phyloP scores from a whole-genome alignment of 2,329 filamentous ascomycete species.

The Xylaria hypoxylon region DNA sequence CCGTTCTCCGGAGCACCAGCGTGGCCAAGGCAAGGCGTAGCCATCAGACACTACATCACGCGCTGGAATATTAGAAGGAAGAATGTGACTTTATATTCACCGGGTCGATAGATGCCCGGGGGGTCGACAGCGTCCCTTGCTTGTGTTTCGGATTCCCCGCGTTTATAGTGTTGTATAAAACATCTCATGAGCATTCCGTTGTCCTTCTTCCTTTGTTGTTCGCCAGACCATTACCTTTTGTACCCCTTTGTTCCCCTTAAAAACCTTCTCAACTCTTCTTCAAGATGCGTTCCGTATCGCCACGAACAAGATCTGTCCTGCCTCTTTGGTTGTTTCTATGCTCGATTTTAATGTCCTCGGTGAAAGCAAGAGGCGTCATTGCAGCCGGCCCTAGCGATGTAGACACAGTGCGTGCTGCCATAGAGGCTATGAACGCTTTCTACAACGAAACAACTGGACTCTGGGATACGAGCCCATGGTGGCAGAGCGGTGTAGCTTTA shows the following conservation, averaged over 20 bases:
- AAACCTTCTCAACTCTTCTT: background rate
- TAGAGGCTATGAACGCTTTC: conserved; percentile 53
- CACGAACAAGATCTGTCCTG: conserved; percentile 8
- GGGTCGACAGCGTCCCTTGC: conserved; percentile 8
- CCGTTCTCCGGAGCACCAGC: conserved; percentile 22
- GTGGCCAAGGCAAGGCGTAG: conserved; percentile 12
- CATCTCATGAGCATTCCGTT: background rate
- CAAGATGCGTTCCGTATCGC: conserved; percentile 16
- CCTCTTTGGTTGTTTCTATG: conserved; percentile 11
- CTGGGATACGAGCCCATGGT: conserved; percentile 55
- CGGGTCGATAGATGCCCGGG: conserved; percentile 7
- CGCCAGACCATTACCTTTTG: background rate
- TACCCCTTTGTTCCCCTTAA: background rate
- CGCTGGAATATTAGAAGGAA: background rate
- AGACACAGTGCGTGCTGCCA: conserved; percentile 31
- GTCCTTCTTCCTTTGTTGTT: background rate
- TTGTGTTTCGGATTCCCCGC: background rate
- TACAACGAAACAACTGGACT: conserved; percentile 52
- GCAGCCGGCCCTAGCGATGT: conserved; percentile 29
- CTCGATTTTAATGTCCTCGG: background rate
- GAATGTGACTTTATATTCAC: conserved; percentile 22
- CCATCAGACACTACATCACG: conserved; percentile 14
- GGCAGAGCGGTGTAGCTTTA: conserved; percentile 54
- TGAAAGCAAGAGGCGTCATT: background rate
- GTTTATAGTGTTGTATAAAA: conserved; percentile 9